Percentiles rank a stretch among this genome's conserved stretches.
Conservation (phyloP, 345 rosid species). For the Syzygium oleosum region DNA sequence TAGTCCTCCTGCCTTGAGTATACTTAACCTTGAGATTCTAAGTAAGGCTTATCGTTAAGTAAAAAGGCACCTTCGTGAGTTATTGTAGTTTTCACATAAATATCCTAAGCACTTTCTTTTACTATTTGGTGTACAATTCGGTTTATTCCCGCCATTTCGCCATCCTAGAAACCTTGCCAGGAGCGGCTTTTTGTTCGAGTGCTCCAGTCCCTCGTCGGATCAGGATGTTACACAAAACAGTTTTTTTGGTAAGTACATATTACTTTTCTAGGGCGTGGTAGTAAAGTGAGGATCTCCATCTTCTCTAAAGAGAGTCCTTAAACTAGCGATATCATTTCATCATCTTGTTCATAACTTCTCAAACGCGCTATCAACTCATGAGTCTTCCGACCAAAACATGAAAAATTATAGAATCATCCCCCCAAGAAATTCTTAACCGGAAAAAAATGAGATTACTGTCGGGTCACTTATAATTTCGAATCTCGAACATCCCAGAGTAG, state of each 20-base stretch:
- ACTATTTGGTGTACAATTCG: too few species aligned
- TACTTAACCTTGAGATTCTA: too few species aligned
- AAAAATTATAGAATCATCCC: neutral
- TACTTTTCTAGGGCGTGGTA: neutral
- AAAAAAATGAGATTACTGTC: neutral
- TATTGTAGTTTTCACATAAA: too few species aligned
- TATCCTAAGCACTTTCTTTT: too few species aligned
- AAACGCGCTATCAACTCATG: neutral
- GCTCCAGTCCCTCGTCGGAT: too few species aligned
- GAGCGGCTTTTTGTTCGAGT: too few species aligned
- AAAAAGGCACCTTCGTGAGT: too few species aligned
- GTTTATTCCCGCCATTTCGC: too few species aligned
- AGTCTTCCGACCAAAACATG: fast-evolving
- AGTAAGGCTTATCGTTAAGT: too few species aligned
- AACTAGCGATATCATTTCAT: neutral
- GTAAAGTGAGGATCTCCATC: neutral
- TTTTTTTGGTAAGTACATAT: too few species aligned
- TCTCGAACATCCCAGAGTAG: neutral
- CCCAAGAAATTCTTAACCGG: fast-evolving
- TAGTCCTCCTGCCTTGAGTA: too few species aligned
- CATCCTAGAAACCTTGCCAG: too few species aligned
- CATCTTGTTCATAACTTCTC: neutral
- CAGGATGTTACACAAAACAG: neutral
- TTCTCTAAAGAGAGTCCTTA: neutral
- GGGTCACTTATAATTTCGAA: neutral